Conservation (phyloP, 805 yeast species). For the Lachancea nothofagi region DNA sequence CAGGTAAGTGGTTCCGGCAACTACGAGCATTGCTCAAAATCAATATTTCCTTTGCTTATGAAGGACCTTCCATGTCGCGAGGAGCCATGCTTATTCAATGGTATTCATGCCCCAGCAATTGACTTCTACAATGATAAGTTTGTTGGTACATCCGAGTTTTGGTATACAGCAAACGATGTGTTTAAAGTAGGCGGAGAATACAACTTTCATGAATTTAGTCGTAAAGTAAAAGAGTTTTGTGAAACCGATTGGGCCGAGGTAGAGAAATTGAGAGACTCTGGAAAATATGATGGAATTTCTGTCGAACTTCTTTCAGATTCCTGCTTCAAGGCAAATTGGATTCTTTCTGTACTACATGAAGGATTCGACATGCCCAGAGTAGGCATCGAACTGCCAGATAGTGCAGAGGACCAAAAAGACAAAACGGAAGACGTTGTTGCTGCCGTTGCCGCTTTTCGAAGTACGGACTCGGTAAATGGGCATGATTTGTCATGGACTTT, state of each 20-base stretch:
- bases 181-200: constrained; percentile 87
- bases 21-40: constrained; percentile 64
- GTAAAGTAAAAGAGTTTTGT: constrained; percentile 66
- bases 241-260: constrained; percentile 65
- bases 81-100: constrained; percentile 89
- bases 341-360: constrained; percentile 79
- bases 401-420: constrained; percentile 22
- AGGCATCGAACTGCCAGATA: constrained; percentile 41
- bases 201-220: constrained; percentile 64
- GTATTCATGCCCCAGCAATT: constrained; percentile 87
- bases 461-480: constrained; percentile 75
- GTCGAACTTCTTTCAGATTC: constrained; percentile 60
- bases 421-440: constrained; percentile 32
- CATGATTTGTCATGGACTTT: constrained; percentile 92
- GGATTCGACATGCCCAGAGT: constrained; percentile 84
- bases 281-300: constrained; percentile 53
- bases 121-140: constrained; percentile 76
- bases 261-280: constrained; percentile 43
- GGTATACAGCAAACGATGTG: constrained; percentile 94
- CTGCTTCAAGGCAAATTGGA: constrained; percentile 96
- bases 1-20: constrained; percentile 71
- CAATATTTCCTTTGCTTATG: constrained; percentile 69
- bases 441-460: constrained; percentile 66
- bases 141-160: constrained; percentile 92
- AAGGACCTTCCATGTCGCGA: constrained; percentile 79